phyloP scores from a whole-genome alignment of 768 basidiomycete species.

The Crassisporium funariophilum region DNA sequence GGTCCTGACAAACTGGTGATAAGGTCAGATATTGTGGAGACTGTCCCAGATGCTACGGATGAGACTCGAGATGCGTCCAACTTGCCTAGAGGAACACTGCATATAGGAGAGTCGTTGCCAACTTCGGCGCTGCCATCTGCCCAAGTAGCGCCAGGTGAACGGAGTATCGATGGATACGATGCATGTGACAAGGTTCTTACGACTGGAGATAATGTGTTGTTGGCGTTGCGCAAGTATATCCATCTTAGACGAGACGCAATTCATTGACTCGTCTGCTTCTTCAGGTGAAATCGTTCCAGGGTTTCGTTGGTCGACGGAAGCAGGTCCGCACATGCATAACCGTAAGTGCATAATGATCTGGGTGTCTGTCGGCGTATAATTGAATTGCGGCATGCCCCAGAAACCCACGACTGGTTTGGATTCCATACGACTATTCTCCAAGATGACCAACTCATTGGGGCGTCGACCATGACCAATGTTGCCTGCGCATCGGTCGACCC shows the following conservation, averaged over 20 bases:
- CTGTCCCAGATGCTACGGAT: background rate
- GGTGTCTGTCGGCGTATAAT: background rate
- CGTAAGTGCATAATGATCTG: slow-evolving; percentile 3
- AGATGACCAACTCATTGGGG: slow-evolving; percentile 9
- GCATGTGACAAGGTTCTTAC: slow-evolving; percentile 1
- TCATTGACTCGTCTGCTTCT: background rate
- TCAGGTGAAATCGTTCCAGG: slow-evolving; percentile 11
- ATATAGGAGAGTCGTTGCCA: slow-evolving; percentile 2
- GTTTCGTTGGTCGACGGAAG: slow-evolving; percentile 11
- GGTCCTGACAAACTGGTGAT: slow-evolving; percentile 10
- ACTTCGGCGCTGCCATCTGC: background rate
- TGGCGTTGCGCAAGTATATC: slow-evolving; percentile 5
- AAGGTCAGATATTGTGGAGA: background rate
- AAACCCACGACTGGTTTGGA: slow-evolving; percentile 16
- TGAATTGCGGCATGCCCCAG: background rate
- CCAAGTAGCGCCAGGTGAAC: background rate
- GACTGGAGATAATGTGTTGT: background rate
- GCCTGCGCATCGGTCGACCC: slow-evolving; percentile 8
- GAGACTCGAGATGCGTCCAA: background rate
- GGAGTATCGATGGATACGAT: slow-evolving; percentile 9
- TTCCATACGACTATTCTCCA: slow-evolving; percentile 16
- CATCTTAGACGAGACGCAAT: no score
- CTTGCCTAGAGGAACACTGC: slow-evolving; percentile 8
- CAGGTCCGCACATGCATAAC: slow-evolving; percentile 13
- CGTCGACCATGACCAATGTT: slow-evolving; percentile 12